Conservation (phyloP, 1,284 basidiomycete species). For the Nidula niveotomentosa region DNA sequence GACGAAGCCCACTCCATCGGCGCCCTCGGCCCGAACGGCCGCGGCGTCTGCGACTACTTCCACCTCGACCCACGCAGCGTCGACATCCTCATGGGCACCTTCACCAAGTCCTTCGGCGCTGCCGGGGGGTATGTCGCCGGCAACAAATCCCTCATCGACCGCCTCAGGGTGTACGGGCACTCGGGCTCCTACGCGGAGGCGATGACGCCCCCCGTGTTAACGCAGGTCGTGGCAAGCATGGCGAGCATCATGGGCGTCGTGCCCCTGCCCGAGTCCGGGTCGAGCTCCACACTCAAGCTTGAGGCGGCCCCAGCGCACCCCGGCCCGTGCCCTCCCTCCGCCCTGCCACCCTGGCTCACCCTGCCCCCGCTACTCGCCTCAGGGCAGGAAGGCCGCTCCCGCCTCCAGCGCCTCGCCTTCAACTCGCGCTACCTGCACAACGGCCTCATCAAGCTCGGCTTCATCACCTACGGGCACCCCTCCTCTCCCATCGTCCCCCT, state of each 20-base stretch:
- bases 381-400: constrained; percentile 80
- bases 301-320: constrained; percentile 32
- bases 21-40: constrained; percentile 90
- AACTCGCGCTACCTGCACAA: constrained; percentile 92
- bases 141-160: constrained; percentile 77
- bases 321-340: constrained; percentile 64
- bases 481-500: constrained; percentile 95
- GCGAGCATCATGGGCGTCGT: constrained; percentile 94
- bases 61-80: constrained; percentile 79
- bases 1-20: constrained; percentile 99
- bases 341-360: constrained; percentile 70
- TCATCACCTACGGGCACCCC: constrained; percentile 94
- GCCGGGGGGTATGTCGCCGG: constrained; percentile 96
- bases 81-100: constrained; percentile 98
- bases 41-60: constrained; percentile 97
- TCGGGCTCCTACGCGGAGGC: constrained; percentile 89
- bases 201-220: constrained; percentile 89
- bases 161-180: constrained; percentile 82
- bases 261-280: constrained; percentile 33
- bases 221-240: constrained; percentile 93
- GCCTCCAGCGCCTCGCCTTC: constrained; percentile 90
- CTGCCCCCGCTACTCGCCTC: constrained; percentile 73
- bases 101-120: constrained; percentile 98
- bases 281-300: constrained; percentile 19
- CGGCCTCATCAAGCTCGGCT: constrained; percentile 90